These are phyloP conservation scores for Psophocarpus tetragonolobus DNA, from an alignment of 306 rosid species.

Conservation along the genomic window DNA sequence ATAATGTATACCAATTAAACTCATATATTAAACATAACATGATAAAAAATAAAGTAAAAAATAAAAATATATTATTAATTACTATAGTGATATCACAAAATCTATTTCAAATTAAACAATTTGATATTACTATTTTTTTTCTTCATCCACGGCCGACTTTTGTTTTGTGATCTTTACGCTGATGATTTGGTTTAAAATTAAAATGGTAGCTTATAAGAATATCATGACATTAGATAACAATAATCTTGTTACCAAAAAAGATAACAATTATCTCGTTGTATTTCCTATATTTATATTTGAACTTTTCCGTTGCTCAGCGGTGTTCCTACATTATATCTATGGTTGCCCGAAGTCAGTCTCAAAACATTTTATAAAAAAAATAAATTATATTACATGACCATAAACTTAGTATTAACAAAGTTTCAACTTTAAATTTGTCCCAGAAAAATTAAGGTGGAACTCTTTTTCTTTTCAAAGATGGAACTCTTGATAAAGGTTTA, in stretches of 20 bases:
- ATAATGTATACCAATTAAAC: too few species aligned
- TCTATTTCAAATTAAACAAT: not conserved
- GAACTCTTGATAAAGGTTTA: not conserved
- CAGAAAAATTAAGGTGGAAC: not conserved
- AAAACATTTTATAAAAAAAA: not conserved
- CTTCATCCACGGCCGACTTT: not conserved
- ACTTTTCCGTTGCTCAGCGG: not conserved
- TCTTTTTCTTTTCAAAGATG: too few species aligned
- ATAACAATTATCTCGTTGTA: not conserved
- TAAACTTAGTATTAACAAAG: not conserved
- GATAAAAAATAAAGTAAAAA: too few species aligned
- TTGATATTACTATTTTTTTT: not conserved
- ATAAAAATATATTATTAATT: too few species aligned
- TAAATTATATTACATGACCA: not conserved
- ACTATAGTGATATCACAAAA: too few species aligned
- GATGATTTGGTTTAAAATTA: not conserved
- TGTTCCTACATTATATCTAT: not conserved
- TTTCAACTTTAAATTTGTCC: not conserved
- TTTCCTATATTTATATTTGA: not conserved
- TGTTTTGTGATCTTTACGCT: not conserved
- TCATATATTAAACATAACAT: too few species aligned
- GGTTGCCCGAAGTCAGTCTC: not conserved
- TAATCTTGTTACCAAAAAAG: too few species aligned
- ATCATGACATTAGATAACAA: not conserved
- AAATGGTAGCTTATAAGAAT: not conserved